These are phyloP conservation scores for Geotrichum fermentans DNA, from an alignment of 1,139 yeast genomes.

Conservation along the genomic window DNA sequence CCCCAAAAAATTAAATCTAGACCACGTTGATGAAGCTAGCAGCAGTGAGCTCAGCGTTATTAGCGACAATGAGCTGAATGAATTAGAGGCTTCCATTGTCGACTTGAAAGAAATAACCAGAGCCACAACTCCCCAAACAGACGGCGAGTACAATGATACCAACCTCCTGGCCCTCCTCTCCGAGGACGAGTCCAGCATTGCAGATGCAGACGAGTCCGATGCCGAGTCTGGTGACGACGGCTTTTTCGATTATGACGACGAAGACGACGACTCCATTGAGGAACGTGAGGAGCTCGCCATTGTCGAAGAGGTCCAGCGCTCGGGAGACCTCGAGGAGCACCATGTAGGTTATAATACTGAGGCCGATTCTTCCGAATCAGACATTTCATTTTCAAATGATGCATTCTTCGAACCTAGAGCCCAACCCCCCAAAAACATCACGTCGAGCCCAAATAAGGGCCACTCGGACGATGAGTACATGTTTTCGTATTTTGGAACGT, in stretches of 20 bases:
- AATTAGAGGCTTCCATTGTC: constrained; percentile 13
- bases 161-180: constrained; percentile 25
- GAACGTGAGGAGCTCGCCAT: constrained; percentile 39
- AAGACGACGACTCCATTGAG: constrained; percentile 32
- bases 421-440: constrained; percentile 16
- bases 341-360: constrained; percentile 31
- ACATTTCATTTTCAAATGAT: constrained; percentile 31
- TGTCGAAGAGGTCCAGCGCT: constrained; percentile 33
- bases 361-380: constrained; percentile 30
- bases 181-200: constrained; percentile 26
- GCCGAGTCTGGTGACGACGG: constrained; percentile 27
- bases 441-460: constrained; percentile 15
- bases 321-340: constrained; percentile 26
- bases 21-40: constrained; percentile 17
- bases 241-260: constrained; percentile 27
- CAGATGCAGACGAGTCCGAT: constrained; percentile 26
- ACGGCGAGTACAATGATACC: constrained; percentile 29
- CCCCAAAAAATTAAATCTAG: not conserved
- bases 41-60: constrained; percentile 18
- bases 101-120: not conserved
- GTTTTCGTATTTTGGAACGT: constrained; percentile 41
- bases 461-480: constrained; percentile 38
- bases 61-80: constrained; percentile 17
- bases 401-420: constrained; percentile 33
- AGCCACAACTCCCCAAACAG: constrained; percentile 18